Evolutionary conservation across 1,284 basidiomycete species (phyloP), one percentile per base, ranked within the genome.

Genomic region (Heimioporus punctisporus): DNA sequence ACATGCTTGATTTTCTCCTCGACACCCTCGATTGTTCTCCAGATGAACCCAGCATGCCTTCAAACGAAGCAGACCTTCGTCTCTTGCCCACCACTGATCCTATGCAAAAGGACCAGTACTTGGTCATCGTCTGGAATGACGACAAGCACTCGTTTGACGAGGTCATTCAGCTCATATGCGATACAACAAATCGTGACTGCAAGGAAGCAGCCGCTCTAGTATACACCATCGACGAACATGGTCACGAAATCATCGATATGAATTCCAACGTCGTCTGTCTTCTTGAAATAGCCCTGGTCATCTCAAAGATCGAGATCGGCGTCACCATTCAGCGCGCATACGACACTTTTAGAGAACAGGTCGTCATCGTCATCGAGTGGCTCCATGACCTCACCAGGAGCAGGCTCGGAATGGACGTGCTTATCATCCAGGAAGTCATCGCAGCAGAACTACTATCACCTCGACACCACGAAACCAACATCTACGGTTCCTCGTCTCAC

Each of bases 111-210:
- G 89, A 96, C 58, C 83, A 91, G 31, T 97, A 88, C 72, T 88
- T 91, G 24, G 83, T 98, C 51, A 79, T 97, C 21, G 75, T 98
- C 3, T 98, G 95, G 95, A 96, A 97, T 71, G 97, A 98, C 74
- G 97, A 99, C 72, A 97, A 95, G 64, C 97, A 98, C 72, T 95
- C 93, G 3, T 93, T 92, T 64, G 88, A 90, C 50, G 94, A 98
- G 66, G 88, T 98, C 53, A 90, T 91, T 52, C 84, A 90, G 59
- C 84, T 96, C 54, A 76, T 97, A 8, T 77, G 81, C 46, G 91
- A 92, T 55, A 82, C 86, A 56, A 84, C 84, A 10, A 79, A 82
- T 54, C 77, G 82, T 52, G 71, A 83, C 23, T 76, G 78, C 26
- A 82, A 84, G 23, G 87, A 91, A 47, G 91, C 92, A 0, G 73